Evolutionary conservation across 2,329 filamentous ascomycete genomes (phyloP), one percentile per base, ranked within the genome.

Genomic region (Pseudocercospora fijiensis): DNA sequence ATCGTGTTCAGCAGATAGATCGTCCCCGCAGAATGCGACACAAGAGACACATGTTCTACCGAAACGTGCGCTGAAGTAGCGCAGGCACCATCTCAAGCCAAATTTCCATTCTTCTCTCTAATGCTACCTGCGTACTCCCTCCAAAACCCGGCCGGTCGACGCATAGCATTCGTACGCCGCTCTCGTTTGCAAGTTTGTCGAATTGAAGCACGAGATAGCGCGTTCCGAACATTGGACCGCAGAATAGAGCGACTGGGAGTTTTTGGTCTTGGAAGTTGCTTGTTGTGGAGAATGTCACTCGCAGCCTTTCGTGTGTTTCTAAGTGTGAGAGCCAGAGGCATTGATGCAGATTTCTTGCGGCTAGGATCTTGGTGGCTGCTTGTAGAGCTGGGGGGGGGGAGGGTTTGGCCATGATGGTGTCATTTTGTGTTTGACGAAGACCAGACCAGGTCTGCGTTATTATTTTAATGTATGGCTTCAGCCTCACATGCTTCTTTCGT

Each of bases 61-160:
- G 4, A 83, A 73, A 47, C 73, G n/a, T n/a, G n/a, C n/a, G 62
- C 4, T 69, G 41, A 5, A 82, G 70, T 0, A 83, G 69, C 4
- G 64, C 66, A 18, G 80, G 78, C 1, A 82, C 70, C 0, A 75
- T 74, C 65, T 82, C 79, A 24, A 80, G 70, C 76, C 78, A 82
- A 20, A 73, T 69, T 4, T 70, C 49, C 16, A 82, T 70, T 3
- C 81, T 74, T 13, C 75, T 56, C 9, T 71, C 55, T 5, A 81
- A 64, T 0, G 72, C 64, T 0, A 81, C 79, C 2, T 73, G 67
- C 0, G 78, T 79, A 11, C 80, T 80, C 37, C 74, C 78, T 20
- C 81, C 81, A 62, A 81, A 76, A n/a, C 76, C 78, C 13, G 79
- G 78, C 65, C 80, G 80, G 65, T 81, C 79, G 11, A 78, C 70